A percentile compares a stretch with the other conserved stretches of the same genome.
phyloP scores from a whole-genome alignment of 2,329 filamentous ascomycete species.

The Cordyceps javanica region DNA sequence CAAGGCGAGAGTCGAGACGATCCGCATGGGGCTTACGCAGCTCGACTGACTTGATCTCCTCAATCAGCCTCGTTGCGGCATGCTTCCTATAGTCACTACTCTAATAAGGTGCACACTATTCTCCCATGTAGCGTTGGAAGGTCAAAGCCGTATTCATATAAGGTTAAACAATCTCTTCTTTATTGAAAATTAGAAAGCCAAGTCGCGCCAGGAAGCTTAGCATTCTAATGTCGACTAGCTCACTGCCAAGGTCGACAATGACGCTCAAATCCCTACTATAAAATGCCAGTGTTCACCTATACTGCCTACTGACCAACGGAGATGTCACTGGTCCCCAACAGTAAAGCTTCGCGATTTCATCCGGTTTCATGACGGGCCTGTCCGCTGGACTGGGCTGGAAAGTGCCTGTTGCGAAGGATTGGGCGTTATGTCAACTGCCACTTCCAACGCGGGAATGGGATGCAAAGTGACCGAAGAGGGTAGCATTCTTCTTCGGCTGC shows the following conservation, averaged over 20 bases:
- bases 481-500: constrained; percentile 10
- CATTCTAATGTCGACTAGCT: constrained; percentile 21
- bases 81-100: constrained; percentile 28
- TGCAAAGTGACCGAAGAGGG: constrained; percentile 30
- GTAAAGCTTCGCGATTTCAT: constrained; percentile 18
- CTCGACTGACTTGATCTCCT: constrained; percentile 6
- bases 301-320: constrained; percentile 24
- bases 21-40: background rate
- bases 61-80: background rate
- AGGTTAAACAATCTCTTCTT: constrained; percentile 21
- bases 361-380: constrained; percentile 37
- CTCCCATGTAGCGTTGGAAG: constrained; percentile 28
- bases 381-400: constrained; percentile 31
- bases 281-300: constrained; percentile 34
- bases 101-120: constrained; percentile 39
- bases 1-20: constrained; percentile 1
- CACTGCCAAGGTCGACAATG: constrained; percentile 17
- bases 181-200: constrained; percentile 23
- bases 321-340: constrained; percentile 24
- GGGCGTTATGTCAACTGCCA: constrained; percentile 42
- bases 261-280: constrained; percentile 15
- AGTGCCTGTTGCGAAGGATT: constrained; percentile 30
- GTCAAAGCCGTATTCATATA: constrained; percentile 26
- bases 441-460: constrained; percentile 24
- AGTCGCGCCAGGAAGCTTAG: constrained; percentile 20